Evolutionary conservation across 306 rosid genomes (phyloP), one percentile per base, ranked within the genome.

Genomic region (Prunus fruticosa): DNA sequence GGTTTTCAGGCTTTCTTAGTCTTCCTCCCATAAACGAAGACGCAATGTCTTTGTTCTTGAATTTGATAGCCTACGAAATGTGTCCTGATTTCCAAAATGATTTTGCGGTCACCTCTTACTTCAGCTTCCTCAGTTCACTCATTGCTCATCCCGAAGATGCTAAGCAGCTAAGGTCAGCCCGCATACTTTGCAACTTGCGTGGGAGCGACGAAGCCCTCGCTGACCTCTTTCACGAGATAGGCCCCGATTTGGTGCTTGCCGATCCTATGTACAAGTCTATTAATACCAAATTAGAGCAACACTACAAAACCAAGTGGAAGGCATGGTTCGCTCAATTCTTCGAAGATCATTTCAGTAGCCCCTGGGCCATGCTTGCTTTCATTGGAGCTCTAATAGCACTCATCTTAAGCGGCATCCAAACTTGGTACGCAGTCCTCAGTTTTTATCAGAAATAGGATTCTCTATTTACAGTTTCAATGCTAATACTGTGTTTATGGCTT

Each of bases 151-250:
- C 87, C 1, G 50, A 64, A 0, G 83, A 82, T 49, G 85, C 79
- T 3, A 82, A 76, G 51, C 53, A 72, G 15, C 69, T 85, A 5
- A 67, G 85, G 16, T 65, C 79, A 77, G 11, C 79, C 63, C 18
- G 14, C 0, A 19, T 86, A 20, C 82, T 89, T 15, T 16, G 47
- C 9, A 84, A 86, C 49, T 47, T 4, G 0, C 81, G 76, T 22
- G 86, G 88, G 6, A 83, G 84, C 45, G 86, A 85, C 41, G 50
- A 85, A 34, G 84, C 77, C 0, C 80, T 85, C 73, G 78, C 86
- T 8, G 0, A 34, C 0, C 76, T 62, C 22, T 82, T 83, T 47
- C 80, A 86, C 8, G 72, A 45, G 64, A 47, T 83, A 18, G 54
- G 72, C 28, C 14, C 72, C 1, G 79, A 77, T 41, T 56, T 88